phyloP scores from a whole-genome alignment of 179 eudicot species.

The Gypsophila paniculata region DNA sequence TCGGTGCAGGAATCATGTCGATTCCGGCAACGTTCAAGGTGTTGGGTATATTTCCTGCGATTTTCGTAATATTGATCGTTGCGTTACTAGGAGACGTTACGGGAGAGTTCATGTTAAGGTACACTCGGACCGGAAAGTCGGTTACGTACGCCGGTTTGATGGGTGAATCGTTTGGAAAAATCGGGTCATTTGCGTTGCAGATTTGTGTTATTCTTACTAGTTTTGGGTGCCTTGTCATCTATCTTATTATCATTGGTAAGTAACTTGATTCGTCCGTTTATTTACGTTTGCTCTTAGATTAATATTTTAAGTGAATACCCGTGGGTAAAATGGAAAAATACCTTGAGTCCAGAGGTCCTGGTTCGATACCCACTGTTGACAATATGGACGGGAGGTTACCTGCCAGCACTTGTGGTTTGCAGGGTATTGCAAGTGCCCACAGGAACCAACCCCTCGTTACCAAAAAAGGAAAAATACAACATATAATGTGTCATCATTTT shows the following conservation, averaged over 20 bases:
- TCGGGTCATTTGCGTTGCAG: conserved; percentile 69
- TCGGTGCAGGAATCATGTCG: conserved; percentile 97
- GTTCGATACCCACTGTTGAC: no score
- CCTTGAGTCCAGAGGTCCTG: no score
- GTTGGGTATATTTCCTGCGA: conserved; percentile 75
- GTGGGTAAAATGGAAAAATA: no score
- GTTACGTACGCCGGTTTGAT: conserved; percentile 73
- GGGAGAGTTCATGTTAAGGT: conserved; percentile 60
- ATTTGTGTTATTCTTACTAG: conserved; percentile 71
- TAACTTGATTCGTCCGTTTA: neutral
- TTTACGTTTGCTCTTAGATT: neutral
- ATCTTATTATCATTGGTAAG: conserved; percentile 81
- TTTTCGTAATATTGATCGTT: conserved; percentile 44
- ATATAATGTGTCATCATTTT: no score
- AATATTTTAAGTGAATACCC: no score
- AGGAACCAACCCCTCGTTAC: no score
- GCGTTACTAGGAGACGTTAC: conserved; percentile 61
- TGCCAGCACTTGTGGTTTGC: no score
- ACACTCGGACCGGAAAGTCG: conserved; percentile 52
- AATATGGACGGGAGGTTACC: no score
- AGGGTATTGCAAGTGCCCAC: no score
- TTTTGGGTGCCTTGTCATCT: conserved; percentile 72
- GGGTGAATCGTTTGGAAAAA: conserved; percentile 82
- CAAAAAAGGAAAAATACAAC: no score
- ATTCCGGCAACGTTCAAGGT: conserved; percentile 92